These are phyloP conservation scores for Fraxinus xanthoxyloides DNA, from an alignment of 305 asterid species.

Conservation along the genomic window DNA sequence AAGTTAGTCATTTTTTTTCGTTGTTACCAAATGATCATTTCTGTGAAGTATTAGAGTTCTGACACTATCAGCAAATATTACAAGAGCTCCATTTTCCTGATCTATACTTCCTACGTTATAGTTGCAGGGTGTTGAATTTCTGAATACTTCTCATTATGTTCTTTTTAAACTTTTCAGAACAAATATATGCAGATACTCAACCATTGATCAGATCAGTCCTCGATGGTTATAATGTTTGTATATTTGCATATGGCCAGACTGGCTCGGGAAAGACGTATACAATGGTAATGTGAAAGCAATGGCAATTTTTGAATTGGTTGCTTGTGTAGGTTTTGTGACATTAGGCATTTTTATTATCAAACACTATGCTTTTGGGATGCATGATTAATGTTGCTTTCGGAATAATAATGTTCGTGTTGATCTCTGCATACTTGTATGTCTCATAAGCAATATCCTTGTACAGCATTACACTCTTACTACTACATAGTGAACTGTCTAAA, in stretches of 20 bases:
- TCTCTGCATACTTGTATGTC: neutral
- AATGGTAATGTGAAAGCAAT: constrained; percentile 51
- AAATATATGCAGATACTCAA: constrained; percentile 76
- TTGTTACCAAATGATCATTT: neutral
- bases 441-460: neutral
- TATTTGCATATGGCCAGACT: constrained; percentile 95
- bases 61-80: neutral
- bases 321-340: constrained; percentile 4
- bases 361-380: neutral
- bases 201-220: constrained; percentile 81
- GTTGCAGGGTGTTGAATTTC: constrained; percentile 6
- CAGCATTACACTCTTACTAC: neutral
- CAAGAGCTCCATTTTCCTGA: neutral
- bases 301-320: neutral
- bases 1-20: constrained; percentile 4
- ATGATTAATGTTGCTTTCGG: neutral
- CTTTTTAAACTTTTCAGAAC: constrained; percentile 49
- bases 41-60: neutral
- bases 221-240: constrained; percentile 89
- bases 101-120: neutral
- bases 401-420: neutral
- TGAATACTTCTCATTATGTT: constrained; percentile 18
- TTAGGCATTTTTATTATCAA: neutral
- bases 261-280: constrained; percentile 96
- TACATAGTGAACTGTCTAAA: neutral